phyloP scores from a whole-genome alignment of 1,284 basidiomycete species.

The Papiliotrema fonsecae region DNA sequence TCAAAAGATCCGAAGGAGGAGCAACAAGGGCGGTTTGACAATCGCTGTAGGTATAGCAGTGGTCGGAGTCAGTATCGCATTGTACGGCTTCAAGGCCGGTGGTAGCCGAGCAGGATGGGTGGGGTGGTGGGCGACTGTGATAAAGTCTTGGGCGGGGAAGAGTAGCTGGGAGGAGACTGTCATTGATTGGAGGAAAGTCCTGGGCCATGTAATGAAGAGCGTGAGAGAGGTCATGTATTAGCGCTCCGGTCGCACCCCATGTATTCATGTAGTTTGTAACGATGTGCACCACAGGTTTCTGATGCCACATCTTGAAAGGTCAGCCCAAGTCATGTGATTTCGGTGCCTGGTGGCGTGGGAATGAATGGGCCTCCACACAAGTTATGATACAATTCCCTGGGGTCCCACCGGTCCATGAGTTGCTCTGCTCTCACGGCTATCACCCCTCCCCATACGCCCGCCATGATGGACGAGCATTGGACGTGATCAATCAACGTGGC shows the following conservation, averaged over 20 bases:
- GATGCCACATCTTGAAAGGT: neutral
- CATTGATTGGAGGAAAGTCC: neutral
- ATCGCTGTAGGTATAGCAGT: slow-evolving; percentile 32
- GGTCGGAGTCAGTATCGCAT: slow-evolving; percentile 35
- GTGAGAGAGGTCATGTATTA: neutral
- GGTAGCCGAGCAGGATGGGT: slow-evolving; percentile 19
- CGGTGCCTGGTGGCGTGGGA: slow-evolving; percentile 1
- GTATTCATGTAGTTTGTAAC: too few relatives aligned
- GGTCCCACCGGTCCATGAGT: too few relatives aligned
- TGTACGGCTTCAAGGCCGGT: slow-evolving; percentile 25
- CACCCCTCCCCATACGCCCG: too few relatives aligned
- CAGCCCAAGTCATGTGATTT: neutral
- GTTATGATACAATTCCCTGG: too few relatives aligned
- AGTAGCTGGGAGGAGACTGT: neutral
- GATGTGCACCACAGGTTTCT: too few relatives aligned
- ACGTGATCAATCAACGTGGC: too few relatives aligned
- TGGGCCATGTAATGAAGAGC: neutral
- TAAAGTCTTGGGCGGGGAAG: slow-evolving; percentile 12
- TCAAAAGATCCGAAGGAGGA: neutral
- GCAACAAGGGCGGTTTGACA: slow-evolving; percentile 21
- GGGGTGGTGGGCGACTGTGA: slow-evolving; percentile 31
- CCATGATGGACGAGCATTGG: too few relatives aligned
- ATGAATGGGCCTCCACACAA: neutral
- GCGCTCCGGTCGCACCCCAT: too few relatives aligned
- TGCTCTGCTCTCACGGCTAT: neutral